These are phyloP conservation scores for Penicillium subrubescens DNA, from an alignment of 495 filamentous ascomycete species.

Conservation along the genomic window DNA sequence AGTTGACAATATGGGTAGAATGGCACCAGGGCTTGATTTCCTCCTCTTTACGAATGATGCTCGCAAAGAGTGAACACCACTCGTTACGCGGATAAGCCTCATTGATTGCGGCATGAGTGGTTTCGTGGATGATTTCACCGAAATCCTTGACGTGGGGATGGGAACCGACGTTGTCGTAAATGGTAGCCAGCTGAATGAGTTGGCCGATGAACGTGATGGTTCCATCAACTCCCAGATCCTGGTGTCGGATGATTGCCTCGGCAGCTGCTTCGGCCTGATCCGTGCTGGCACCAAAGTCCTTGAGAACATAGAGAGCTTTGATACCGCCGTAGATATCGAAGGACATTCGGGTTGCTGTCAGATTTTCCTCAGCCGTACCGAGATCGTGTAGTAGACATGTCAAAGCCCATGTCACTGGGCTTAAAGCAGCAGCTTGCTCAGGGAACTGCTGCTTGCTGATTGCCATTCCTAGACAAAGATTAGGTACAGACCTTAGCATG, in stretches of 20 bases:
- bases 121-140: slow-evolving; percentile 18
- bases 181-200: slow-evolving; percentile 74
- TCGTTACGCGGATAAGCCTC: slow-evolving; percentile 21
- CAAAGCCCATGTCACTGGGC: slow-evolving; percentile 53
- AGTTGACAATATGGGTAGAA: slow-evolving; percentile 67
- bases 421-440: slow-evolving; percentile 16
- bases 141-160: slow-evolving; percentile 27
- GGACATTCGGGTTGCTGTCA: slow-evolving; percentile 56
- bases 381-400: slow-evolving; percentile 75
- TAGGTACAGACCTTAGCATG: not conserved
- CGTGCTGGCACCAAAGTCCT: slow-evolving; percentile 37
- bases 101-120: slow-evolving; percentile 20
- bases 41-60: slow-evolving; percentile 57
- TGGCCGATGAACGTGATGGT: slow-evolving; percentile 67
- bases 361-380: slow-evolving; percentile 63
- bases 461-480: slow-evolving; percentile 22
- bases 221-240: slow-evolving; percentile 65
- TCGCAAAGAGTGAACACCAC: slow-evolving; percentile 30
- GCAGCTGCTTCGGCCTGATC: slow-evolving; percentile 56
- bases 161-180: slow-evolving; percentile 60
- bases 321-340: slow-evolving; percentile 46
- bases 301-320: slow-evolving; percentile 60
- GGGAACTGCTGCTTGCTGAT: slow-evolving; percentile 35
- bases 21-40: slow-evolving; percentile 71
- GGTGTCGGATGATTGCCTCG: slow-evolving; percentile 78